phyloP scores from a whole-genome alignment of 805 yeast species.

The Sugiyamaella boreocaroliniensis region DNA sequence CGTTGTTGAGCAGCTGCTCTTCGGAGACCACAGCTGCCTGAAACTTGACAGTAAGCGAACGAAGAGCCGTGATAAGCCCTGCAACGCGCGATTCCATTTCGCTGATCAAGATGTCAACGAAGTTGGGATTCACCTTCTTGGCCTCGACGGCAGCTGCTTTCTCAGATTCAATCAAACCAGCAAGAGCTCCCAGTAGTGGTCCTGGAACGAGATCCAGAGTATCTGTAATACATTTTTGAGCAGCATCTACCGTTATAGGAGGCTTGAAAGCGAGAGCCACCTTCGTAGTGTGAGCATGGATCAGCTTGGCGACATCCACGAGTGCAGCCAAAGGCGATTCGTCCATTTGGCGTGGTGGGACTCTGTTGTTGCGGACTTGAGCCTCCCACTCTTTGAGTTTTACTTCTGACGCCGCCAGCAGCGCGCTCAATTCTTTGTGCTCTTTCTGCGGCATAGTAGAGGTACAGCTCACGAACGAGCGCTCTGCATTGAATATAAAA shows the following conservation, averaged over 20 bases:
- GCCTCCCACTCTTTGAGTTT: neutral
- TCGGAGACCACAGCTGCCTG: neutral
- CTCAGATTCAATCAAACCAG: neutral
- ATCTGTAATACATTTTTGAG: conserved; percentile 43
- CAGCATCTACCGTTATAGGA: conserved; percentile 45
- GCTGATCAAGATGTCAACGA: neutral
- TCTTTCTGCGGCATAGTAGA: neutral
- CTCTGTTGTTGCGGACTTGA: neutral
- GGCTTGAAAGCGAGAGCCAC: conserved; percentile 65
- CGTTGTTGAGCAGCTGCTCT: neutral
- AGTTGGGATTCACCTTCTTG: neutral
- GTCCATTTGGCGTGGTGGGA: neutral
- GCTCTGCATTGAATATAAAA: neutral
- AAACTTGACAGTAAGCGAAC: neutral
- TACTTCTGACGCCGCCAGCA: neutral
- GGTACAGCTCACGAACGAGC: neutral
- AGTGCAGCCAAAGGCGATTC: conserved; percentile 50
- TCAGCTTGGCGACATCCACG: conserved; percentile 48
- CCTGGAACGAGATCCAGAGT: conserved; percentile 4
- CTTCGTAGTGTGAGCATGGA: conserved; percentile 73
- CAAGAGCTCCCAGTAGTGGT: neutral
- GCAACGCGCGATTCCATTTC: neutral
- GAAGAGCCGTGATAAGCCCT: neutral
- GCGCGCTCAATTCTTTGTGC: neutral
- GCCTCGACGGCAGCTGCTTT: neutral